A percentile compares a stretch with the other conserved stretches of the same genome.
These are phyloP conservation scores for Candida dubliniensis DNA, from an alignment of 1,139 yeast genomes.

Conservation along the genomic window DNA sequence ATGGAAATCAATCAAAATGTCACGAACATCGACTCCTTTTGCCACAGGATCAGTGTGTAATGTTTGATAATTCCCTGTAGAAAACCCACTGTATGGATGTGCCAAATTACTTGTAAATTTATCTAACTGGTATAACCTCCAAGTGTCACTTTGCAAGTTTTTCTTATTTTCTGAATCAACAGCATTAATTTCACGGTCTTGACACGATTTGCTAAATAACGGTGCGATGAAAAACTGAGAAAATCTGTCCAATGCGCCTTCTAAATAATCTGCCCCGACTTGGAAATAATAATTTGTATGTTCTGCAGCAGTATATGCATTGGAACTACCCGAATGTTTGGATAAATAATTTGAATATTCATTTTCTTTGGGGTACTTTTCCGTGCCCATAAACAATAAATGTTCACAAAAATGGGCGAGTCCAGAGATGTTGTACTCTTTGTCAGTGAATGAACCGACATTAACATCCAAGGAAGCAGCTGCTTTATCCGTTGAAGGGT, in stretches of 20 bases:
- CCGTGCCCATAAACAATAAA: conserved; percentile 93
- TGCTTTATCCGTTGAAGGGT: conserved; percentile 82
- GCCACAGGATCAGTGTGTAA: conserved; percentile 55
- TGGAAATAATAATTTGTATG: conserved; percentile 93
- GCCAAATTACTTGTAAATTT: conserved; percentile 66
- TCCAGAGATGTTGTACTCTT: conserved; percentile 67
- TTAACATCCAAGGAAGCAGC: conserved; percentile 93
- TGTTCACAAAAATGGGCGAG: conserved; percentile 98
- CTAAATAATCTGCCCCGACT: conserved; percentile 68
- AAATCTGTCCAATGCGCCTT: conserved; percentile 89
- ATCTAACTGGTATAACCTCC: conserved; percentile 88
- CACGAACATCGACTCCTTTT: conserved; percentile 59
- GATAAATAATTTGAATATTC: conserved; percentile 80
- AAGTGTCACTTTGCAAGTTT: conserved; percentile 82
- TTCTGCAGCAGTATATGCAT: conserved; percentile 87
- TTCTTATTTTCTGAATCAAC: conserved; percentile 96
- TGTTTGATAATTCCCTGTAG: conserved; percentile 70
- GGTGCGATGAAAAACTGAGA: conserved; percentile 91
- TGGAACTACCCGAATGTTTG: conserved; percentile 63
- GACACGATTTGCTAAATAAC: conserved; percentile 74
- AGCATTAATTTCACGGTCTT: conserved; percentile 90
- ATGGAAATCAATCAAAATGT: conserved; percentile 63
- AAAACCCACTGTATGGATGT: conserved; percentile 75
- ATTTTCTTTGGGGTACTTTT: conserved; percentile 86
- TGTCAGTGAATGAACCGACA: conserved; percentile 87